phyloP scores from a whole-genome alignment of 306 rosid genomes.

The Citrullus colocynthis region DNA sequence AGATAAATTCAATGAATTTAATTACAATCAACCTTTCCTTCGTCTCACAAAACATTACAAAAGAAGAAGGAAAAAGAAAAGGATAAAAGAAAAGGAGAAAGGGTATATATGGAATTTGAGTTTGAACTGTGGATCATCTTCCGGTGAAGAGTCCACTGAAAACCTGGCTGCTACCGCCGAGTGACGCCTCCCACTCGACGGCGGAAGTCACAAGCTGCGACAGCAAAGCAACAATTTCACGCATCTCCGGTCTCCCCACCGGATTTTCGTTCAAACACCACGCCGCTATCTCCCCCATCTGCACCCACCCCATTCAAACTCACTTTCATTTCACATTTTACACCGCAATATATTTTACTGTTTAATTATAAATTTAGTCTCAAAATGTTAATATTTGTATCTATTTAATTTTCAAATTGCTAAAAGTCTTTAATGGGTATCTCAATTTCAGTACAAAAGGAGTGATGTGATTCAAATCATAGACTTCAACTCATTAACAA shows the following conservation, averaged over 20 bases:
- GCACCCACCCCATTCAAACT: not conserved
- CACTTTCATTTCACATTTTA: not conserved
- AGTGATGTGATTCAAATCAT: too few relatives aligned
- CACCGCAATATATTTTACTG: not conserved
- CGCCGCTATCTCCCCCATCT: slow-evolving; percentile 55
- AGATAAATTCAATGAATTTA: too few relatives aligned
- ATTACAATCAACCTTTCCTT: not conserved
- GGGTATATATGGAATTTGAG: not conserved
- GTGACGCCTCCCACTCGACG: slow-evolving; percentile 68
- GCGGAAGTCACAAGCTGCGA: slow-evolving; percentile 38
- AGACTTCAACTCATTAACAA: too few relatives aligned
- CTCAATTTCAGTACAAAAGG: too few relatives aligned
- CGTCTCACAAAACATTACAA: not conserved
- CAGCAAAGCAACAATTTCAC: slow-evolving; percentile 33
- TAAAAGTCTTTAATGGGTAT: too few relatives aligned
- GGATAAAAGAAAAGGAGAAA: not conserved
- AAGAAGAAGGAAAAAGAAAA: not conserved
- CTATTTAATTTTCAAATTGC: too few relatives aligned
- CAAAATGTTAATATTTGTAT: too few relatives aligned
- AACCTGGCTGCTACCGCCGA: slow-evolving; percentile 56
- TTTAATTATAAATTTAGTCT: too few relatives aligned
- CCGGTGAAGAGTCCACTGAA: slow-evolving; percentile 48
- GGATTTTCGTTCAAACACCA: slow-evolving; percentile 61
- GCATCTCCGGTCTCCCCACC: slow-evolving; percentile 63
- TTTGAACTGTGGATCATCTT: slow-evolving; percentile 28